Evolutionary conservation across 2,329 filamentous ascomycete genomes (phyloP), one percentile per base, ranked within the genome.

Genomic region (Venturia nashicola): DNA sequence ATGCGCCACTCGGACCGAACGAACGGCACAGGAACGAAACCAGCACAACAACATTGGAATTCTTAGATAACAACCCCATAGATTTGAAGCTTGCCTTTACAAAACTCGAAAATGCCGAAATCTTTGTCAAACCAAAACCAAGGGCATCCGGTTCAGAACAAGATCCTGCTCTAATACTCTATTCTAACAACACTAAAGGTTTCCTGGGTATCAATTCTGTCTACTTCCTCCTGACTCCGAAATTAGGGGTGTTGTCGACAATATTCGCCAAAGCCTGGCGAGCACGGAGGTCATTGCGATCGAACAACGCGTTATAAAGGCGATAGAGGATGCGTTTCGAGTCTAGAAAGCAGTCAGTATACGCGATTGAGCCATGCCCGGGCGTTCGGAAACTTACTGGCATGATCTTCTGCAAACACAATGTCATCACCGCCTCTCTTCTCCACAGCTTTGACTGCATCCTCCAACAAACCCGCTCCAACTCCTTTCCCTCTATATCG

Each of bases 371-470:
- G 20, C 14, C 3, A 16, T 9, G 4, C 5, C 9, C 20, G 20
- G 11, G 20, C 20, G 7, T 20, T 20, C 5, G 3, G 18, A 8
- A 34, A 78, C 79, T 74, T 85, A 81, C 93, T 91, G 55, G 89
- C 90, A 78, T 96, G 91, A 67, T 89, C 84, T 62, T 80, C 77
- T 7, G 88, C 89, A 73, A 96, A 95, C 2, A 86, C 84, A 61
- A 92, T 78, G 65, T 85, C 85, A 65, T 83, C 83, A 51, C 89
- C 89, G 65, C 87, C 87, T 70, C 82, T 83, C 73, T 86, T 85
- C 68, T 83, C 82, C 65, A 88, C 87, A 63, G 87, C 73, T 64
- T 80, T 80, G 2, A 92, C 85, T 1, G 88, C 90, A 68, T 89
- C 87, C 68, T 87, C 83, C 59, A 96, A 78, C 69, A 96, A 75